Evolutionary conservation across 108 stramenopile genomes (phyloP).

Genomic region (Schizochytrium sp.): DNA sequence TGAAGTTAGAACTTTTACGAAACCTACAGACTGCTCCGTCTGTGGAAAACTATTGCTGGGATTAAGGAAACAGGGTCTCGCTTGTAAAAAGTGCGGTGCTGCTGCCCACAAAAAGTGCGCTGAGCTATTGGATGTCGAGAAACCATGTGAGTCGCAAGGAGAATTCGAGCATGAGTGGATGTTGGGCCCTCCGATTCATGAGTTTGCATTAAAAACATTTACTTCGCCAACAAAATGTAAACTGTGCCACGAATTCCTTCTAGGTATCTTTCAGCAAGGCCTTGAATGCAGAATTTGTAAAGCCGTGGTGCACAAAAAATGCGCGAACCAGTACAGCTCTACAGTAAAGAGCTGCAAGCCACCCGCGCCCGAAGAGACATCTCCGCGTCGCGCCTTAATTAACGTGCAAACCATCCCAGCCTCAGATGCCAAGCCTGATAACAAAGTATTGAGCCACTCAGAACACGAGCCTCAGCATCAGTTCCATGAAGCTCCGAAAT

Average conservation of each 20-base stretch:
- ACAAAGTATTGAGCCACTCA: too few species aligned
- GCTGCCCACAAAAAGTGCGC: constrained; percentile 33
- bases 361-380: not conserved
- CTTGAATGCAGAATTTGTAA: constrained; percentile 41
- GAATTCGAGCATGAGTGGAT: not conserved
- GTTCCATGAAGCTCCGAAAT: too few species aligned
- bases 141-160: not conserved
- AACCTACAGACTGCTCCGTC: constrained; percentile 27
- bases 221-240: not conserved
- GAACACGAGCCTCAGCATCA: too few species aligned
- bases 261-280: constrained; percentile 52
- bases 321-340: not conserved
- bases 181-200: not conserved
- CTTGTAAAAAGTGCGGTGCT: not conserved
- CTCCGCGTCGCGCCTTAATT: too few species aligned
- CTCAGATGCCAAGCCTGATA: too few species aligned
- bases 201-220: not conserved
- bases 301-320: not conserved
- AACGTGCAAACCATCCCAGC: too few species aligned
- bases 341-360: not conserved
- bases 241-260: constrained; percentile 17
- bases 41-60: constrained; percentile 10
- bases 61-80: not conserved
- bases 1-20: constrained; percentile 8
- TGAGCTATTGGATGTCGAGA: not conserved